Evolutionary conservation across 176 grass and related monocot species (phyloP).

Genomic region (Canna indica): DNA sequence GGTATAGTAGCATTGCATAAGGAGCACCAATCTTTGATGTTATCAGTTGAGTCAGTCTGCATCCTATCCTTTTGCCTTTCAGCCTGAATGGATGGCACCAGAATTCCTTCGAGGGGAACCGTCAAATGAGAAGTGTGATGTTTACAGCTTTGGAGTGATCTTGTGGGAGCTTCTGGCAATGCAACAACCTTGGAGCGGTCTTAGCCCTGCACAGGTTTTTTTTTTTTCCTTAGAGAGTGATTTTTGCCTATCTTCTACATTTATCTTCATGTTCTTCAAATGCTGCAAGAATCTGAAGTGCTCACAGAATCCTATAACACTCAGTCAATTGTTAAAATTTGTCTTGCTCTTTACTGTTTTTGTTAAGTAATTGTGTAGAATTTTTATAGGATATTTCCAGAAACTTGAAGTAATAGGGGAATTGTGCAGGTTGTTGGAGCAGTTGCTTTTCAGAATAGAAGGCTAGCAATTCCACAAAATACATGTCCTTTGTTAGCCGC

Average conservation of each 20-base stretch:
- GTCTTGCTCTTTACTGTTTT: no score
- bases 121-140: slow-evolving; percentile 83
- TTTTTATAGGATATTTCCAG: not conserved
- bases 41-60: not conserved
- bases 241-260: not conserved
- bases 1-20: no score
- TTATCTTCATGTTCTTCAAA: not conserved
- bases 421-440: slow-evolving; percentile 69
- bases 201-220: slow-evolving; percentile 56
- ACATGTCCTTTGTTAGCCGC: slow-evolving; percentile 42
- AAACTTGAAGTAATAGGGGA: not conserved
- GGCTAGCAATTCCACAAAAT: slow-evolving; percentile 53
- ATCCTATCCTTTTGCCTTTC: not conserved
- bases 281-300: no score
- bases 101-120: slow-evolving; percentile 83
- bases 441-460: slow-evolving; percentile 90
- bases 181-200: slow-evolving; percentile 88
- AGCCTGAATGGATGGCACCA: slow-evolving; percentile 98
- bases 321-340: no score
- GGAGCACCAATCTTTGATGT: not conserved
- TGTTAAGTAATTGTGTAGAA: not conserved
- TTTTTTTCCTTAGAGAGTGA: not conserved
- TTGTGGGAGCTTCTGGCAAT: slow-evolving; percentile 90
- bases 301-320: no score
- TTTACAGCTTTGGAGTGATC: slow-evolving; percentile 84